These are phyloP conservation scores for Rhodomyrtus psidioides DNA, from an alignment of 441 rosid genomes.

Conservation along the genomic window DNA sequence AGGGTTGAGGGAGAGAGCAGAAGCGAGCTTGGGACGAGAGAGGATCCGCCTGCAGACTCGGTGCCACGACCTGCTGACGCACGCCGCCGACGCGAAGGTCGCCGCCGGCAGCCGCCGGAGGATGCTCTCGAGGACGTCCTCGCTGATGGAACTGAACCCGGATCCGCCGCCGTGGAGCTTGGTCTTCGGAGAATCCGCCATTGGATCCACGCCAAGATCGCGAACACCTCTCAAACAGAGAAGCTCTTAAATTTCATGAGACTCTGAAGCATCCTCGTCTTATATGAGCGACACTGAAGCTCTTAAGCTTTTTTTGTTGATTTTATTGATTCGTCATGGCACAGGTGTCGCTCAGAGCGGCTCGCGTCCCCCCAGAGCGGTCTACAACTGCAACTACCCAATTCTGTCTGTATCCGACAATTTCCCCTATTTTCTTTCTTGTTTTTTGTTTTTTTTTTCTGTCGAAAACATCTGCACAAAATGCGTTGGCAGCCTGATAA, in stretches of 20 bases:
- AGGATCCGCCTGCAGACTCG: slow-evolving; percentile 33
- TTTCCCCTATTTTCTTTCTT: too few relatives aligned
- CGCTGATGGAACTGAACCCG: slow-evolving; percentile 20
- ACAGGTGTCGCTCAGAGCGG: not conserved
- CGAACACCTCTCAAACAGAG: not conserved
- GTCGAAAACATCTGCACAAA: too few relatives aligned
- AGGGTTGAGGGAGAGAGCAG: slow-evolving; percentile 52
- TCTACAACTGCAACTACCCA: too few relatives aligned
- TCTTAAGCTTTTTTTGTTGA: not conserved
- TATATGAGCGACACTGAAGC: not conserved
- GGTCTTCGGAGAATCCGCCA: not conserved
- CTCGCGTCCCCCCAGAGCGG: too few relatives aligned
- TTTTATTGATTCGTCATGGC: not conserved
- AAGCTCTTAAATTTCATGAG: not conserved
- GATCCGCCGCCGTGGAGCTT: not conserved
- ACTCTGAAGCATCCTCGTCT: not conserved
- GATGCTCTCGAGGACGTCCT: slow-evolving; percentile 42
- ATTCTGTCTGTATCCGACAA: too few relatives aligned
- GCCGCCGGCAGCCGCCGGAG: slow-evolving; percentile 39
- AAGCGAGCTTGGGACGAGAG: slow-evolving; percentile 47
- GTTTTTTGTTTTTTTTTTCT: too few relatives aligned
- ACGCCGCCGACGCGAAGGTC: slow-evolving; percentile 51
- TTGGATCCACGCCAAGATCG: not conserved
- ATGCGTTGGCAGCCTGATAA: too few relatives aligned
- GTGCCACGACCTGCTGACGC: slow-evolving; percentile 56